These are phyloP conservation scores for Porphyra umbilicalis DNA, from an alignment of 31 red algal species.

Conservation along the genomic window DNA sequence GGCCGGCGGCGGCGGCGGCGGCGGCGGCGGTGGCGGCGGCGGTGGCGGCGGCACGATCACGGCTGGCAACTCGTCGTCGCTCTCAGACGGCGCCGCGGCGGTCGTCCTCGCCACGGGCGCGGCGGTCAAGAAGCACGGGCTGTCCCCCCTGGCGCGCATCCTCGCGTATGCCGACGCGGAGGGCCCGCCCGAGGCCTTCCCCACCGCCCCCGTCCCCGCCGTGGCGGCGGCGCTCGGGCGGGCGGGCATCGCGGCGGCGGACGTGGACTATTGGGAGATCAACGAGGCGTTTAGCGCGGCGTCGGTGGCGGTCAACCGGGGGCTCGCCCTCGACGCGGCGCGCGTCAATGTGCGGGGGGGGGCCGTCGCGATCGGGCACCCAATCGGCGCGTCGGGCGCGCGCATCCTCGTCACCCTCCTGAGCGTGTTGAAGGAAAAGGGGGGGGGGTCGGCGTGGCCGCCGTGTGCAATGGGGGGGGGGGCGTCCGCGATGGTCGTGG, in stretches of 20 bases:
- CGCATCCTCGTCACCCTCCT: constrained; percentile 89
- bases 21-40: constrained; percentile 1
- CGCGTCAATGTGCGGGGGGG: constrained; percentile 84
- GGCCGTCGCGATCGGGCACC: constrained; percentile 86
- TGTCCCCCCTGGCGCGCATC: constrained; percentile 56
- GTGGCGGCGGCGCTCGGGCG: constrained; percentile 62
- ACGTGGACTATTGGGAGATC: constrained; percentile 90
- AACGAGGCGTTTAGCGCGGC: constrained; percentile 97
- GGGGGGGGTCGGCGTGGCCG: constrained; percentile 60
- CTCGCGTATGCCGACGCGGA: constrained; percentile 70
- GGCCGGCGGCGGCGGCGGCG: not conserved
- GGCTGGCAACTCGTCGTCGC: constrained; percentile 76
- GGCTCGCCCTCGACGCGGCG: constrained; percentile 31
- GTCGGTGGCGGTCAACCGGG: constrained; percentile 29
- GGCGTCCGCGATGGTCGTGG: constrained; percentile 73
- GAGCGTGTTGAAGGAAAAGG: constrained; percentile 46
- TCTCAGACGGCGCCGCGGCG: constrained; percentile 97
- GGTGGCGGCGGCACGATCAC: constrained; percentile 89
- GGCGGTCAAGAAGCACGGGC: constrained; percentile 33
- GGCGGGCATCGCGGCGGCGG: constrained; percentile 17
- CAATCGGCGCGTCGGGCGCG: constrained; percentile 84
- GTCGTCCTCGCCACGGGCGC: constrained; percentile 55
- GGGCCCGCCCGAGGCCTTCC: constrained; percentile 54
- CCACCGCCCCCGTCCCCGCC: constrained; percentile 64
- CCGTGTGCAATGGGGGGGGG: constrained; percentile 96